Conservation (phyloP, 495 filamentous ascomycete genomes). For the Paragyromitra xinjiangensis region DNA sequence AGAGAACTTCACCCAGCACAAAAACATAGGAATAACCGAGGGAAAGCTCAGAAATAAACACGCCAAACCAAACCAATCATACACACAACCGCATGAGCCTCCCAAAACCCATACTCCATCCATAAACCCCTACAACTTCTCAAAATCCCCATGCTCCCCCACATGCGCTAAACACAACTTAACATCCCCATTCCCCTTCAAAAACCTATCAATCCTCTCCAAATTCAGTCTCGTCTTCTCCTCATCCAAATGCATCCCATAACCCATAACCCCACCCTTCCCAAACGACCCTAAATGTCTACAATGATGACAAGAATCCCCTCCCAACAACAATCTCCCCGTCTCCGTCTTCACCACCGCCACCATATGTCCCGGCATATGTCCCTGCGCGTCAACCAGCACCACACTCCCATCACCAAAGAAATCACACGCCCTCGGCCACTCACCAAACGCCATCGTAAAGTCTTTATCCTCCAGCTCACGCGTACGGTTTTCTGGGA, state of each 20-base stretch:
- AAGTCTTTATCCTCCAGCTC: conserved; percentile 63
- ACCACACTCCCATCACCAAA: conserved; percentile 70
- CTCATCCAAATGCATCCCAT: conserved; percentile 27
- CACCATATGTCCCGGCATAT: conserved; percentile 67
- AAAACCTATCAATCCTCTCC: conserved; percentile 24
- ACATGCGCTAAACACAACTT: conserved; percentile 40
- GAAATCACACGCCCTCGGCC: conserved; percentile 65
- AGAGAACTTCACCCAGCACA: background rate
- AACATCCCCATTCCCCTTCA: conserved; percentile 22
- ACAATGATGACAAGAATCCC: conserved; percentile 36
- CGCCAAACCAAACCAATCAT: too few relatives aligned
- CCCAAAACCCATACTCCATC: background rate
- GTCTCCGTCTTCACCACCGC: conserved; percentile 61
- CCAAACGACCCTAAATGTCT: conserved; percentile 25
- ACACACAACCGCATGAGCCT: background rate
- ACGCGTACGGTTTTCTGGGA: conserved; percentile 60
- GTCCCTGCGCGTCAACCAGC: conserved; percentile 67
- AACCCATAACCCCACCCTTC: conserved; percentile 28
- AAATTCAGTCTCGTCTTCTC: conserved; percentile 20
- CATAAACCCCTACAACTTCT: conserved; percentile 11
- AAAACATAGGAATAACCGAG: background rate
- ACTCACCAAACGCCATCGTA: conserved; percentile 13
- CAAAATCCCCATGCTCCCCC: conserved; percentile 28
- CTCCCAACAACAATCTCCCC: conserved; percentile 31
- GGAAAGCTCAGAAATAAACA: background rate